Evolutionary conservation across 176 grass and related monocot species (phyloP).

Genomic region (barley (Hordeum vulgare)): MorexV3_pseudomolecules_assembly NC_058520.1:574392826-574393325

Average conservation of each 20-base stretch:
- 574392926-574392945: neutral
- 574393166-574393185: neutral
- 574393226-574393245: constrained; percentile 18
- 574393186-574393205: constrained; percentile 32
- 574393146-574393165: constrained; percentile 6
- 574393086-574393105: neutral
- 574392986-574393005: neutral
- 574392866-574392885: no score
- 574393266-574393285: neutral
- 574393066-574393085: neutral
- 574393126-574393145: neutral
- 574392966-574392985: neutral
- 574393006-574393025: neutral
- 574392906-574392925: neutral
- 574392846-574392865: no score
- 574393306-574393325: neutral
- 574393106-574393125: constrained; percentile 6
- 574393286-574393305: neutral
- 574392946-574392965: neutral
- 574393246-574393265: neutral
- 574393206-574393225: constrained; percentile 40
- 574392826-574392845: no score
- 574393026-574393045: neutral
- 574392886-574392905: no score
- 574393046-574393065: neutral